phyloP scores from a whole-genome alignment of 2,329 filamentous ascomycete genomes.

The Pseudogymnoascus sp. region DNA sequence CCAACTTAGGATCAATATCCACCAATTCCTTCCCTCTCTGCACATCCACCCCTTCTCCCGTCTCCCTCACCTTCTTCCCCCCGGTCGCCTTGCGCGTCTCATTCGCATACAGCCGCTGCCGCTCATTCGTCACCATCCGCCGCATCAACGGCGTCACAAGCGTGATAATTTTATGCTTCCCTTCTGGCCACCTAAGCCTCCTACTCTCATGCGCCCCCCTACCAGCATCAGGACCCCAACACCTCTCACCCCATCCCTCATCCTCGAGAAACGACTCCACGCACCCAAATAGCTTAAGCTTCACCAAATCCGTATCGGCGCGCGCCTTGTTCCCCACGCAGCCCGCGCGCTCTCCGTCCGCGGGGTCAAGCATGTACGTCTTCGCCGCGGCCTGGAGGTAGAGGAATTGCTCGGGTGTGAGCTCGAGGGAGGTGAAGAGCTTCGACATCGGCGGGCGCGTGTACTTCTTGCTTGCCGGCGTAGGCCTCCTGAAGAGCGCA shows the following conservation, averaged over 20 bases:
- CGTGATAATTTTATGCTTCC: slow-evolving; percentile 23
- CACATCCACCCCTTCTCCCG: not conserved
- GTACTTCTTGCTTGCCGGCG: slow-evolving; percentile 26
- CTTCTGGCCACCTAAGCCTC: slow-evolving; percentile 26
- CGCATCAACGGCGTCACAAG: slow-evolving; percentile 27
- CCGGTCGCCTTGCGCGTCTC: slow-evolving; percentile 19
- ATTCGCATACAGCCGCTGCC: slow-evolving; percentile 26
- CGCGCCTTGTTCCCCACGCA: slow-evolving; percentile 23
- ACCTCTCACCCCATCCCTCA: slow-evolving; percentile 27
- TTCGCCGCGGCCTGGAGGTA: slow-evolving; percentile 29
- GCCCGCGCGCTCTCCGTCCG: slow-evolving; percentile 25
- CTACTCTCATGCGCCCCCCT: slow-evolving; percentile 14
- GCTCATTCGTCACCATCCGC: slow-evolving; percentile 31
- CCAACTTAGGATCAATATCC: slow-evolving; percentile 14
- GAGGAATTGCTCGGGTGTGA: slow-evolving; percentile 25
- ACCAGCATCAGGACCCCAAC: slow-evolving; percentile 20
- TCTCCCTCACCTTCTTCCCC: slow-evolving; percentile 6
- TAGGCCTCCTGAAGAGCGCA: slow-evolving; percentile 25
- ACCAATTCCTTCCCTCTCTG: not conserved
- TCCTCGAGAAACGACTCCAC: slow-evolving; percentile 26
- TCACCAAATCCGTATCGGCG: slow-evolving; percentile 24
- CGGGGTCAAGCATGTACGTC: slow-evolving; percentile 27
- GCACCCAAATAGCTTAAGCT: slow-evolving; percentile 25
- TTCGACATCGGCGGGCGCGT: slow-evolving; percentile 27
- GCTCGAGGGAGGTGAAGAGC: slow-evolving; percentile 24